Evolutionary conservation across 129 eudicot species (phyloP).

Genomic region (Smallanthus sonchifolius): DNA sequence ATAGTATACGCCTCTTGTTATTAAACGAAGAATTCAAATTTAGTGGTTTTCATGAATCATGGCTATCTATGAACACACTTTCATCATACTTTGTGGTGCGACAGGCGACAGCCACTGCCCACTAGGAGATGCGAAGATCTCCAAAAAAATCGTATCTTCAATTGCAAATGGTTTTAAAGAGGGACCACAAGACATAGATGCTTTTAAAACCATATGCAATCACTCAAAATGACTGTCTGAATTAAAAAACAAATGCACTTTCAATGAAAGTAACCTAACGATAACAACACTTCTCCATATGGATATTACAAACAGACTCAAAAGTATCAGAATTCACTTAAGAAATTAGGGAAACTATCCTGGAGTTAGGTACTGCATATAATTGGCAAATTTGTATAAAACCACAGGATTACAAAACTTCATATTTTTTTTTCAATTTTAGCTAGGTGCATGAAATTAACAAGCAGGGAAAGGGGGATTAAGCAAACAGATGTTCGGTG

Average conservation of each 20-base stretch:
- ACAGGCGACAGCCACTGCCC: background rate
- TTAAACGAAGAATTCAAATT: background rate
- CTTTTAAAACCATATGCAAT: background rate
- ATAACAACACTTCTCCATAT: background rate
- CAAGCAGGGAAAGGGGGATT: slow-evolving; percentile 11
- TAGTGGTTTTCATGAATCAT: background rate
- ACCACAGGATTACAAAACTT: too few species aligned
- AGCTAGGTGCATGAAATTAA: slow-evolving; percentile 25
- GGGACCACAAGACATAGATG: background rate
- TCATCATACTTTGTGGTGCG: background rate
- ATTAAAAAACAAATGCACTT: background rate
- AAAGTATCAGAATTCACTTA: background rate
- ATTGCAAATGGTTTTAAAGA: background rate
- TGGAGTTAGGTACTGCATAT: background rate
- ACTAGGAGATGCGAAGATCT: background rate
- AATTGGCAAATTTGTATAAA: background rate
- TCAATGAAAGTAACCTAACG: background rate
- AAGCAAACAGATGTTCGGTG: background rate
- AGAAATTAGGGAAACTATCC: slow-evolving; percentile 6
- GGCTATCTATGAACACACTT: background rate
- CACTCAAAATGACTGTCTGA: background rate
- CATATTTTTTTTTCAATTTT: background rate
- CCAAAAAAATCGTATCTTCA: background rate
- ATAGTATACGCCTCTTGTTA: background rate
- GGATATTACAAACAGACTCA: background rate